A percentile compares a stretch with the other conserved stretches of the same genome.
These are phyloP conservation scores for Vanilla planifolia DNA, from an alignment of 106 monocot species.

Conservation along the genomic window DNA sequence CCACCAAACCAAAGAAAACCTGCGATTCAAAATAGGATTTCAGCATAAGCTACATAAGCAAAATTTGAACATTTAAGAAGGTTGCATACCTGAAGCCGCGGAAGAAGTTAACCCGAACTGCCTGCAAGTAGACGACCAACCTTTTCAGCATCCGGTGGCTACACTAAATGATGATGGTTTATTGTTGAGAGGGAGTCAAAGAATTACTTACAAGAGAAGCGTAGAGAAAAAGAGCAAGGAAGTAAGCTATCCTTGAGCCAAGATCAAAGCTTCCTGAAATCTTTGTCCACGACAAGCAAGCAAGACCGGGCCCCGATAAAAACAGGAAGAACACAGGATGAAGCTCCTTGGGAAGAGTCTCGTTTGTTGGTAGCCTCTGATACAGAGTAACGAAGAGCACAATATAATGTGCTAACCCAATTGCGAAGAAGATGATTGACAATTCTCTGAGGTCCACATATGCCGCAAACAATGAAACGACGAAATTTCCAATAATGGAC, in stretches of 20 bases:
- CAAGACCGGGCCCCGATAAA: slow-evolving; percentile 11
- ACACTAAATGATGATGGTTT: too few relatives aligned
- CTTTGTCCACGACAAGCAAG: slow-evolving; percentile 17
- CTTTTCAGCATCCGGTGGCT: too few relatives aligned
- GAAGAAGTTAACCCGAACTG: slow-evolving; percentile 74
- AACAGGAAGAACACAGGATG: slow-evolving; percentile 18
- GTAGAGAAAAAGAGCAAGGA: slow-evolving; percentile 20
- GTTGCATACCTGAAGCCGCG: slow-evolving; percentile 80
- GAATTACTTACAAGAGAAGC: slow-evolving; percentile 21
- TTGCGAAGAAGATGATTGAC: slow-evolving; percentile 13
- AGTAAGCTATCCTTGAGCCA: slow-evolving; percentile 8
- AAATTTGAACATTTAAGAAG: too few relatives aligned
- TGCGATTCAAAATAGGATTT: too few relatives aligned
- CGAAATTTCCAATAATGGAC: slow-evolving; percentile 2
- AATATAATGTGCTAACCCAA: slow-evolving; percentile 16
- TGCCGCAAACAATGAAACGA: neutral
- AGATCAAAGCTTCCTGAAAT: slow-evolving; percentile 11
- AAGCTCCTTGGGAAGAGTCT: slow-evolving; percentile 19
- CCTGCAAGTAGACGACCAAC: slow-evolving; percentile 60
- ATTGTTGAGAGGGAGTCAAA: too few relatives aligned
- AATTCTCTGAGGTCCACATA: neutral
- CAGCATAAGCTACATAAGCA: too few relatives aligned
- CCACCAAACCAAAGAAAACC: too few relatives aligned
- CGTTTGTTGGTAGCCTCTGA: slow-evolving; percentile 21
- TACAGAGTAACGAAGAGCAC: slow-evolving; percentile 21